Base-by-base conservation (phyloP, 2,329 filamentous ascomycete genomes). In the Cercospora sojina region DNA sequence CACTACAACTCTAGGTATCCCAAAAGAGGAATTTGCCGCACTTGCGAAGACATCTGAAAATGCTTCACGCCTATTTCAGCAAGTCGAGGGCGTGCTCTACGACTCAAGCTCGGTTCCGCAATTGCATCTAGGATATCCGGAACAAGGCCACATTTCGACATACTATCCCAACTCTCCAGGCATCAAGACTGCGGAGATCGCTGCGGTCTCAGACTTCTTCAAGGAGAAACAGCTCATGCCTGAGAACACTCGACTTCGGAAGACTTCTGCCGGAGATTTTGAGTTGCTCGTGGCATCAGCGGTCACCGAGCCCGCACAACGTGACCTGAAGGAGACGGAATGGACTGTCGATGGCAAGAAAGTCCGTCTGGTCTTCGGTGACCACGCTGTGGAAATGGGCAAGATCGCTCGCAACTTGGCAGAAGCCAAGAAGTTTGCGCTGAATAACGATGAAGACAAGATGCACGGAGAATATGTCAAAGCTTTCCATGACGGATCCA, bases 71-170 rank as follows among this genome's bases (percentile, higher is more conserved):
- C 74, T 82, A 10, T 82, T 80, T 59, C 76, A 79, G 16, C 75
- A 77, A 56, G 78, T 83, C 75, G 81, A 83, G 69, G 77, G 80
- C 70, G 73, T 76, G 13, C 76, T 84, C 55, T 84, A 80, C 66
- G 78, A 80, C n/a, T 80, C 78, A 8, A 71, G 76, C 27, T 77
- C 77, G 60, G 75, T 80, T 13, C 76, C 73, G 8, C 77, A 77
- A 65, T 78, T 84, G 74, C 83, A 83, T 68, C 73, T 85, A 29
- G 83, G 83, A 16, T 84, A 82, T 66, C 83, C 83, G 4, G 79
- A 82, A 61, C 72, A 76, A 13, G 82, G 82, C 3, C 83, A 85
- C 69, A 76, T 84, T 47, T 81, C 79, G 4, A 82, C 81, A 2
- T 84, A 84, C 74, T 84, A 84, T 65, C 82, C 82, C 0, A 78